phyloP scores from a whole-genome alignment of 1,284 basidiomycete genomes.

The Austroboletus niveus region DNA sequence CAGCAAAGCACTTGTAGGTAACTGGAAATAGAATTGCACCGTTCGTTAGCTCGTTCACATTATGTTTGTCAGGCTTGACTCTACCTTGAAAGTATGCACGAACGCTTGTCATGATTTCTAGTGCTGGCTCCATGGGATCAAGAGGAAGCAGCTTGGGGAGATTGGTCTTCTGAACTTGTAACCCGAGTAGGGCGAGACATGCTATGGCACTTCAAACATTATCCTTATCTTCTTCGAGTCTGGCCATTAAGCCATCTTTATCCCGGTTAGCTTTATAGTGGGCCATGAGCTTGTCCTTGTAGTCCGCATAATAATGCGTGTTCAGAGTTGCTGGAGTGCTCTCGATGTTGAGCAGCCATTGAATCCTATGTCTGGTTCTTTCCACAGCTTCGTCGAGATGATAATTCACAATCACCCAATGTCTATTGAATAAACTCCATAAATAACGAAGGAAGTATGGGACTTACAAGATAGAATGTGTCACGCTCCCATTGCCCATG shows the following conservation, averaged over 20 bases:
- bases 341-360: conserved; percentile 58
- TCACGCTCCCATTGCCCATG: conserved; percentile 51
- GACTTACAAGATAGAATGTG: neutral
- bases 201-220: conserved; percentile 36
- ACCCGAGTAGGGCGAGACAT: conserved; percentile 44
- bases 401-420: conserved; percentile 48
- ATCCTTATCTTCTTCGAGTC: conserved; percentile 3
- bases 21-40: conserved; percentile 40
- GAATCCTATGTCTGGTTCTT: conserved; percentile 40
- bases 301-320: conserved; percentile 54
- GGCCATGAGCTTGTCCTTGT: conserved; percentile 54
- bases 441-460: neutral
- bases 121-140: conserved; percentile 52
- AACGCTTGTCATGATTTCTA: conserved; percentile 68
- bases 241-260: conserved; percentile 27
- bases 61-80: neutral
- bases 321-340: conserved; percentile 55
- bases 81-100: conserved; percentile 73
- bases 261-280: conserved; percentile 46
- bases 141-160: conserved; percentile 52
- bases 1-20: conserved; percentile 65
- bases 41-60: neutral
- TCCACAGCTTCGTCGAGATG: conserved; percentile 45
- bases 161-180: conserved; percentile 41
- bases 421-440: neutral